phyloP scores from a whole-genome alignment of 768 basidiomycete genomes.

The Lactarius trivialis region DNA sequence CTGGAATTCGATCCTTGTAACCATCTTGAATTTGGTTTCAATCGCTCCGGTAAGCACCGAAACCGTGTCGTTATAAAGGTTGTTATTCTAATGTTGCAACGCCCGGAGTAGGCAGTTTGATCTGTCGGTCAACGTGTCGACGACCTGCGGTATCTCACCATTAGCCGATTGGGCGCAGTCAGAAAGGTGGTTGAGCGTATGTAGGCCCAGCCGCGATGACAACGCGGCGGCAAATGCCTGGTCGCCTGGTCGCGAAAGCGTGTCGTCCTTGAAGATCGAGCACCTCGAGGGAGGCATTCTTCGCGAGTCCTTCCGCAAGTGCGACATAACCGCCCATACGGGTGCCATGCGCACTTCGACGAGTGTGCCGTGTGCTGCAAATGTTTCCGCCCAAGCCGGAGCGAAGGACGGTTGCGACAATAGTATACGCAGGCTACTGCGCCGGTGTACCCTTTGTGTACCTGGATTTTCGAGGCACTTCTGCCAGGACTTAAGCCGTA shows the following conservation, averaged over 20 bases:
- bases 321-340: constrained; percentile 83
- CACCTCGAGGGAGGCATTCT: constrained; percentile 57
- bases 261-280: constrained; percentile 94
- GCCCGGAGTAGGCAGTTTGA: constrained; percentile 67
- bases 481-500: too few relatives aligned
- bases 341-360: constrained; percentile 87
- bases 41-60: constrained; percentile 59
- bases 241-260: constrained; percentile 54
- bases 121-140: constrained; percentile 58
- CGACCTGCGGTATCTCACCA: constrained; percentile 65
- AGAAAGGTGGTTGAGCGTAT: constrained; percentile 71
- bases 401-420: constrained; percentile 90
- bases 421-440: constrained; percentile 64
- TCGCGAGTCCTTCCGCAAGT: constrained; percentile 67
- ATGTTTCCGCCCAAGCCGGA: constrained; percentile 77
- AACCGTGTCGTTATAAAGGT: constrained; percentile 62
- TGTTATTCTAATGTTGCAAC: constrained; percentile 87
- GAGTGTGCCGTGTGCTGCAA: constrained; percentile 75
- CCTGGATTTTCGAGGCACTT: too few relatives aligned
- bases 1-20: constrained; percentile 77
- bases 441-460: too few relatives aligned
- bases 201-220: constrained; percentile 60
- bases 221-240: constrained; percentile 60
- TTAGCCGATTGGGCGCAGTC: constrained; percentile 86
- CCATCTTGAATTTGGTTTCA: constrained; percentile 44